Base-by-base conservation (phyloP, 495 filamentous ascomycete species). In the Xylaria scruposa region DNA sequence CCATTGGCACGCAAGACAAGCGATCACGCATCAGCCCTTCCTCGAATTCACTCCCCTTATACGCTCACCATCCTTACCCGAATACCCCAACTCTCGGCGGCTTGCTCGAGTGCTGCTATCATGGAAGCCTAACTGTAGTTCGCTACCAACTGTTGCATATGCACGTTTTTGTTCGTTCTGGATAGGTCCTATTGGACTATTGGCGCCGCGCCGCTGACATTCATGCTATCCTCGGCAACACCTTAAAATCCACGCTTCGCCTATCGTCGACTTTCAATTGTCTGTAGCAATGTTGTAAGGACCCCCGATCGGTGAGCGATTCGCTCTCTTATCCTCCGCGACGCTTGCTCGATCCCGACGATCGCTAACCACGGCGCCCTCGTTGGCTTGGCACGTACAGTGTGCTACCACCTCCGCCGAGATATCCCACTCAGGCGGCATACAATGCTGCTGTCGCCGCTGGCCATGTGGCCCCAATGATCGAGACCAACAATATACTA, bases 401-500 rank as follows among this genome's bases (percentile, higher is more conserved):
- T 81, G 92, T 95, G 66, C 85, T 95, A 72, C 93, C 93, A 71
- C 93, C 94, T 62, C 94, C 94, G 67, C 93, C 94, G 68, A 88
- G 92, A 80, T 97, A 95, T 82, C 91, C 91, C 54, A 85, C 88
- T 66, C 89, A 88, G 73, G 82, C 86, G 77, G 86, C 88, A 67
- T 91, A 93, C 81, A 90, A 89, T 83, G 87, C 87, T 70, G 86
- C 89, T 76, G 85, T 88, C 73, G 85, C 87, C 69, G 88, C 88
- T 77, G 88, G 89, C 74, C 88, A 89, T 83, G 83, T 85, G 65
- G 84, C 87, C 47, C 91, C 91, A 13, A 88, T 95, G 73, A 90
- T 96, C 74, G 96, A 99, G 84, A 97, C 95, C 63, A 97, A 94
- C 81, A 98, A 98, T 75, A 90, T 90, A 33, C 85, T 99, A 68